Conservation (phyloP, 2,329 filamentous ascomycete genomes). For the Orbilia brochopaga region DNA sequence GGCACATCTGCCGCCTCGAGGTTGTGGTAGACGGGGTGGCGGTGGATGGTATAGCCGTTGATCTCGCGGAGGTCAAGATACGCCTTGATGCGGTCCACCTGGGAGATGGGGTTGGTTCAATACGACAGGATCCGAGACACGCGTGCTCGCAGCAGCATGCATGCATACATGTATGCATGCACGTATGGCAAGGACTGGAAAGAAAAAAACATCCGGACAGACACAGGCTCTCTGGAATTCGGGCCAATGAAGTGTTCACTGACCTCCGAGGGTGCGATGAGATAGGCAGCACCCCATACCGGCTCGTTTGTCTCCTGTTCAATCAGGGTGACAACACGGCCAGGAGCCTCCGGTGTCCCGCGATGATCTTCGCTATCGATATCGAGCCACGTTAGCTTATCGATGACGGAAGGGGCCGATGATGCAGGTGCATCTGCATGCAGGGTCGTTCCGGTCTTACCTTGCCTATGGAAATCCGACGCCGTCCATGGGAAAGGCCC, state of each 20-base stretch:
- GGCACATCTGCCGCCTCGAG: slow-evolving; percentile 57
- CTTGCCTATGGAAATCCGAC: slow-evolving; percentile 53
- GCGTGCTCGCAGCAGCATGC: background rate
- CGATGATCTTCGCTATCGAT: slow-evolving; percentile 82
- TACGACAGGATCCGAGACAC: slow-evolving; percentile 13
- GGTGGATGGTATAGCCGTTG: slow-evolving; percentile 91
- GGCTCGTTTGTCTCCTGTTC: slow-evolving; percentile 69
- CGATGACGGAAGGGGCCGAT: slow-evolving; percentile 36
- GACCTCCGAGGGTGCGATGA: slow-evolving; percentile 74
- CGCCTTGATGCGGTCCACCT: slow-evolving; percentile 49
- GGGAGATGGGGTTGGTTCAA: slow-evolving; percentile 18
- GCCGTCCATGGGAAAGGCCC: slow-evolving; percentile 56
- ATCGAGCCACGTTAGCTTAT: slow-evolving; percentile 41
- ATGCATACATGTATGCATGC: slow-evolving; percentile 4
- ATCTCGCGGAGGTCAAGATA: slow-evolving; percentile 91
- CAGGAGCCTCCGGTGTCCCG: slow-evolving; percentile 84
- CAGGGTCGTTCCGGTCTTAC: slow-evolving; percentile 26
- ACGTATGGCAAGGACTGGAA: slow-evolving; percentile 4
- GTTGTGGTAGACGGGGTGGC: slow-evolving; percentile 78
- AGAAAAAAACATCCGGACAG: slow-evolving; percentile 20
- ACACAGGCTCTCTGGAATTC: slow-evolving; percentile 4
- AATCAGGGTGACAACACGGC: slow-evolving; percentile 91
- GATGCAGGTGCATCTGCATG: slow-evolving; percentile 40
- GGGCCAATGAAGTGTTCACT: slow-evolving; percentile 35
- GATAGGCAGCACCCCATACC: slow-evolving; percentile 94